Conservation (phyloP, 805 yeast genomes). For the Candida adriatica region DNA sequence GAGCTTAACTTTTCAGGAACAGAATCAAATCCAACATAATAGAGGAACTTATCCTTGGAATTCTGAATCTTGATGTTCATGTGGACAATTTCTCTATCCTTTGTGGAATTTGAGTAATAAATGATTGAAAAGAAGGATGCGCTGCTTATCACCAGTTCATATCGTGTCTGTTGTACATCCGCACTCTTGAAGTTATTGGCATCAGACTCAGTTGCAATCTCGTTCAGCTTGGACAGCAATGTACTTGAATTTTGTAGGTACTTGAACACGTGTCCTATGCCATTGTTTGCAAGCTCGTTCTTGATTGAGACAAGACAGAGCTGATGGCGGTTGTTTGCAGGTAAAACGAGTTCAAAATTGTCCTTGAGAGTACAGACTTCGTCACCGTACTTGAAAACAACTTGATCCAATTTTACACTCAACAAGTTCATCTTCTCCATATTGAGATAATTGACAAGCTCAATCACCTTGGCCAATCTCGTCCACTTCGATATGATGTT, state of each 20-base stretch:
- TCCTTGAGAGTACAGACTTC: constrained; percentile 19
- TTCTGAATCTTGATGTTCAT: constrained; percentile 12
- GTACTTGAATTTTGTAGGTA: constrained; percentile 18
- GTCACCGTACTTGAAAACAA: constrained; percentile 21
- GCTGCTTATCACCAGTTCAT: constrained; percentile 17
- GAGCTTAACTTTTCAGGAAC: constrained; percentile 3
- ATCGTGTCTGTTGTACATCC: constrained; percentile 9
- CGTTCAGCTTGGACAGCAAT: constrained; percentile 15
- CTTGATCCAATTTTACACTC: constrained; percentile 21
- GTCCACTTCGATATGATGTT: constrained; percentile 15
- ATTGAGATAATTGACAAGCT: constrained; percentile 18
- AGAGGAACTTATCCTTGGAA: constrained; percentile 4
- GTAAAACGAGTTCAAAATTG: constrained; percentile 19
- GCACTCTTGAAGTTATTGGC: constrained; percentile 1
- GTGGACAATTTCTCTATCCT: constrained; percentile 5
- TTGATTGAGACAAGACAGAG: constrained; percentile 19
- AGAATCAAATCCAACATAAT: constrained; percentile 6
- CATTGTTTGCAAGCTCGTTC: constrained; percentile 15
- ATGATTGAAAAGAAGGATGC: constrained; percentile 13
- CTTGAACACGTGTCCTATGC: constrained; percentile 16
- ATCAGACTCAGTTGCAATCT: constrained; percentile 4
- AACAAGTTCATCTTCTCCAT: constrained; percentile 17
- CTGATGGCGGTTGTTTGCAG: constrained; percentile 20
- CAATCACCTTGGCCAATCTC: constrained; percentile 21
- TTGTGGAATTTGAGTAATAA: constrained; percentile 11